Percentiles rank a stretch among this genome's conserved stretches.
Evolutionary conservation across 352 stramenopile genomes (phyloP).

Genomic region (Phytophthora litchii): DNA sequence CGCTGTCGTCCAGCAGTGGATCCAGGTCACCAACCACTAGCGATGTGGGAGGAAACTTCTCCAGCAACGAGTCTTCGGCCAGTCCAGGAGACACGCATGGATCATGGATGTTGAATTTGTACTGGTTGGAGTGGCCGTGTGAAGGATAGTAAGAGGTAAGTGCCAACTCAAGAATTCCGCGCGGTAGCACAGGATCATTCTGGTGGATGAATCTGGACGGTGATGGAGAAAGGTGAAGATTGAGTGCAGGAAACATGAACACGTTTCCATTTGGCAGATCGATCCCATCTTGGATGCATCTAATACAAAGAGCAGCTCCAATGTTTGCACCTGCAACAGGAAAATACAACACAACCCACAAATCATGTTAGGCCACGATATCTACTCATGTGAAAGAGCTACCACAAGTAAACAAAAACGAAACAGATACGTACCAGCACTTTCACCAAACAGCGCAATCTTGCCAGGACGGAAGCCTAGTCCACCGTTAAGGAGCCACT

Average conservation of each 20-base stretch:
- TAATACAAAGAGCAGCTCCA: conserved; percentile 80
- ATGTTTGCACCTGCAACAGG: conserved; percentile 76
- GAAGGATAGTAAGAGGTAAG: conserved; percentile 88
- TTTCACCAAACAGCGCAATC: conserved; percentile 85
- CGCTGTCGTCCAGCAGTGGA: conserved; percentile 86
- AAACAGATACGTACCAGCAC: conserved; percentile 54
- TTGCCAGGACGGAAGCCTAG: conserved; percentile 74
- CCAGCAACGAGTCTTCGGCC: conserved; percentile 74
- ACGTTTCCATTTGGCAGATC: conserved; percentile 79
- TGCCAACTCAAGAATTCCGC: conserved; percentile 78
- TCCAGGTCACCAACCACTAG: conserved; percentile 89
- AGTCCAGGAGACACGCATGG: conserved; percentile 85
- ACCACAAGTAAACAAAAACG: background rate
- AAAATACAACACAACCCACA: conserved; percentile 6
- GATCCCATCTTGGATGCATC: conserved; percentile 82
- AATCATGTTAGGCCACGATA: background rate
- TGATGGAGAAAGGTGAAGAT: conserved; percentile 87
- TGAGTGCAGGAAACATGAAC: conserved; percentile 92
- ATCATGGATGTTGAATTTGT: conserved; percentile 90
- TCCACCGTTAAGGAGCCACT: conserved; percentile 77
- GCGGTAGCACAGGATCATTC: conserved; percentile 85
- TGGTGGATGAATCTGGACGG: conserved; percentile 89
- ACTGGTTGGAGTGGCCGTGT: conserved; percentile 84
- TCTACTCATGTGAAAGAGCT: background rate
- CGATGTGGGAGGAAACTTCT: conserved; percentile 80